phyloP scores from a whole-genome alignment of 2,329 filamentous ascomycete genomes.

The Calycina marina region DNA sequence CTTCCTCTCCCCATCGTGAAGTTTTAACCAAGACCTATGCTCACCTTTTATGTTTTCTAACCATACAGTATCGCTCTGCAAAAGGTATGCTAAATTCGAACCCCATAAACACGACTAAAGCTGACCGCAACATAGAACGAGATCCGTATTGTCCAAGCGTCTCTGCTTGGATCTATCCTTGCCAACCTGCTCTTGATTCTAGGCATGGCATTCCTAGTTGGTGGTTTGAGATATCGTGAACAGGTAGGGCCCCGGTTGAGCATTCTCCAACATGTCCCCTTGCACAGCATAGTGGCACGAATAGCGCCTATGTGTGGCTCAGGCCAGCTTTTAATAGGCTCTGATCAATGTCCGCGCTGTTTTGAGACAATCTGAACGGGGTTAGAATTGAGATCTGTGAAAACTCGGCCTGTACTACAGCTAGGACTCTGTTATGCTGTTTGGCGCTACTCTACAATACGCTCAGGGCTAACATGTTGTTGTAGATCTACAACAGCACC shows the following conservation, averaged over 20 bases:
- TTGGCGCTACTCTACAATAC: neutral
- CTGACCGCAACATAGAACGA: constrained; percentile 40
- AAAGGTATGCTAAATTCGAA: constrained; percentile 32
- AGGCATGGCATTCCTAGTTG: constrained; percentile 81
- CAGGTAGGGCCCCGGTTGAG: constrained; percentile 36
- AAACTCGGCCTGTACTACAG: too few species aligned
- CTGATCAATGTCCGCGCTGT: too few species aligned
- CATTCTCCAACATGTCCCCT: constrained; percentile 1
- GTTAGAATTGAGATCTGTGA: too few species aligned
- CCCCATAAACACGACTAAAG: neutral
- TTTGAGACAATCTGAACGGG: too few species aligned
- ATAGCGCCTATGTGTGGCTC: too few species aligned
- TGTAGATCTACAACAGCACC: constrained; percentile 78
- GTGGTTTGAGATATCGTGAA: constrained; percentile 75
- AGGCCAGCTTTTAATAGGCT: too few species aligned
- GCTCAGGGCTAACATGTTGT: constrained; percentile 4
- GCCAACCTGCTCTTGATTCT: constrained; percentile 79
- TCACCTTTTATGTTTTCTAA: constrained; percentile 23
- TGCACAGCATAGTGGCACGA: too few species aligned
- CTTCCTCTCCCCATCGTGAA: constrained; percentile 8
- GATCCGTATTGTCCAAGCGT: constrained; percentile 85
- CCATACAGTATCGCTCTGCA: constrained; percentile 54
- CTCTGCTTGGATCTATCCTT: constrained; percentile 76
- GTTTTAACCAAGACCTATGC: constrained; percentile 19
- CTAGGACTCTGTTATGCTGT: too few species aligned